These are phyloP conservation scores for Nigrograna mackinnonii DNA, from an alignment of 2,329 filamentous ascomycete genomes.

Conservation along the genomic window DNA sequence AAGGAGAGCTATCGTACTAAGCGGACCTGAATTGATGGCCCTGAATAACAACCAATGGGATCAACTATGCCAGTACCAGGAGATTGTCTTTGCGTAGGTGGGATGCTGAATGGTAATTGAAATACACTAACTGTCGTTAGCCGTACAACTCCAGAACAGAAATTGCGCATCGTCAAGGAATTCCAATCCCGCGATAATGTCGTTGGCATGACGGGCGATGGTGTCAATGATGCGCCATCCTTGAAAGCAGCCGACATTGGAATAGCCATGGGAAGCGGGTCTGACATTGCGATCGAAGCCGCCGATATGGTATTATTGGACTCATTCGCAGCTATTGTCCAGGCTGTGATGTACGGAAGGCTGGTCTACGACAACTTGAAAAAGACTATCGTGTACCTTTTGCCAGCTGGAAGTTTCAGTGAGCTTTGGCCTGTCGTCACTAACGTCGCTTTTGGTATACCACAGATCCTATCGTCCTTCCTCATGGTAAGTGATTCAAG, in stretches of 20 bases:
- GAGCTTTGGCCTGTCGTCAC: constrained; percentile 77
- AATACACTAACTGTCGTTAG: not conserved
- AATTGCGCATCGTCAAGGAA: constrained; percentile 77
- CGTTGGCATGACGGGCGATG: constrained; percentile 56
- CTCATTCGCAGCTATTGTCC: constrained; percentile 71
- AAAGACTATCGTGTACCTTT: constrained; percentile 75
- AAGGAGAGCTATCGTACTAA: constrained; percentile 34
- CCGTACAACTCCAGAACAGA: constrained; percentile 74
- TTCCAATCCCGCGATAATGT: constrained; percentile 65
- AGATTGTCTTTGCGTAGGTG: constrained; percentile 73
- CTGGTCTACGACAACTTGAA: constrained; percentile 79
- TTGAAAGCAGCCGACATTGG: constrained; percentile 63
- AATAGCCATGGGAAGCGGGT: constrained; percentile 61
- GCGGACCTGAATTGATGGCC: constrained; percentile 58
- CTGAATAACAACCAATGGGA: constrained; percentile 73
- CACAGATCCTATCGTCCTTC: constrained; percentile 73
- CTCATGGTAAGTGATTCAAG: constrained; percentile 63
- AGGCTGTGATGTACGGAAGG: constrained; percentile 72
- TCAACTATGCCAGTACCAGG: constrained; percentile 65
- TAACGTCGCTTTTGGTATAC: constrained; percentile 72
- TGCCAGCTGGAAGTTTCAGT: constrained; percentile 73
- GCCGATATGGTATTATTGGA: constrained; percentile 68
- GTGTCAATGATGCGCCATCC: constrained; percentile 56
- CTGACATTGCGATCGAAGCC: constrained; percentile 65
- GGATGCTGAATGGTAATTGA: no score